phyloP scores from a whole-genome alignment of 1,284 basidiomycete species.

The Ustilago lituana region DNA sequence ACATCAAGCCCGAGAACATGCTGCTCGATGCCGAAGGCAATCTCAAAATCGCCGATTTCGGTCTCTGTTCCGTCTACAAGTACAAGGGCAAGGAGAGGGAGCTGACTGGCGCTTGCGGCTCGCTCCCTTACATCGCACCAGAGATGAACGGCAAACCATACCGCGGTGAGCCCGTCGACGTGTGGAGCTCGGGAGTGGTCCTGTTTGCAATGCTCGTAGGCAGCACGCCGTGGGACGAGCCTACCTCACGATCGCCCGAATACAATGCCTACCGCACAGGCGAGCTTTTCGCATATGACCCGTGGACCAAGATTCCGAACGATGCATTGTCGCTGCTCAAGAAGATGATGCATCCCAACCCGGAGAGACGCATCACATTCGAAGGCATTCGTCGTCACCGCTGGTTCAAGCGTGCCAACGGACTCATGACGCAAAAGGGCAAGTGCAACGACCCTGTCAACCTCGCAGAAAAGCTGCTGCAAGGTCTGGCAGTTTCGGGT shows the following conservation, averaged over 20 bases:
- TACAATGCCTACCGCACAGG: constrained; percentile 80
- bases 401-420: constrained; percentile 63
- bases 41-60: constrained; percentile 95
- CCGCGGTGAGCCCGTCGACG: constrained; percentile 89
- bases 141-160: constrained; percentile 76
- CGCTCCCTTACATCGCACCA: constrained; percentile 92
- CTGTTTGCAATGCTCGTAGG: constrained; percentile 90
- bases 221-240: constrained; percentile 98
- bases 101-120: constrained; percentile 76
- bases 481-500: constrained; percentile 63
- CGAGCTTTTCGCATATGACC: constrained; percentile 75
- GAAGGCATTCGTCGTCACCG: constrained; percentile 62
- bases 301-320: constrained; percentile 80
- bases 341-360: constrained; percentile 62
- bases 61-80: constrained; percentile 88
- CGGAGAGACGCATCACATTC: constrained; percentile 53
- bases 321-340: constrained; percentile 70
- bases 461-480: constrained; percentile 64
- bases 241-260: constrained; percentile 81
- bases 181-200: constrained; percentile 95
- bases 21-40: constrained; percentile 71
- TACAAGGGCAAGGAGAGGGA: constrained; percentile 80
- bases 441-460: constrained; percentile 63
- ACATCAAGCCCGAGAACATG: constrained; percentile 70
- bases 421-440: constrained; percentile 55